Evolutionary conservation across 2,329 filamentous ascomycete species (phyloP).

Genomic region (Exophiala sp.): DNA sequence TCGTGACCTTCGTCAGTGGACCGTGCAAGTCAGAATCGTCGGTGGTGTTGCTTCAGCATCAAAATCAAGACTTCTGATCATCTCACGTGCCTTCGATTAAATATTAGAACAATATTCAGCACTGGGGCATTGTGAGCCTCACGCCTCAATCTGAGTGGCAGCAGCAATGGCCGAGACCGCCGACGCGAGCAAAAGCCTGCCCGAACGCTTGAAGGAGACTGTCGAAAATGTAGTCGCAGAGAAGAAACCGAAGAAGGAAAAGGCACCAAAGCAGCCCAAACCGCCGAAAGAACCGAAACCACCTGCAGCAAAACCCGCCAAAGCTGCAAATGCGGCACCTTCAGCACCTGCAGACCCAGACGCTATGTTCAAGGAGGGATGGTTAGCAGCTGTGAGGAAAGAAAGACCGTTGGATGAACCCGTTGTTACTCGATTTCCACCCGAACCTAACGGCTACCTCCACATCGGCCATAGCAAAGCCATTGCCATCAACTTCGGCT

Average conservation of each 20-base stretch:
- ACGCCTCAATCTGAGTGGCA: neutral
- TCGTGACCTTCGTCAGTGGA: no score
- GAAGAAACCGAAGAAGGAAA: slow-evolving; percentile 36
- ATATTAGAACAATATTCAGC: neutral
- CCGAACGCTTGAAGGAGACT: slow-evolving; percentile 37
- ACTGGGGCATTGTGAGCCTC: no score
- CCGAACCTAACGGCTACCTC: slow-evolving; percentile 88
- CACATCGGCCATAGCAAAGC: slow-evolving; percentile 95
- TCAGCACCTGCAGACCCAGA: slow-evolving; percentile 45
- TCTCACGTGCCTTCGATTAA: slow-evolving; percentile 7
- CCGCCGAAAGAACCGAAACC: slow-evolving; percentile 32
- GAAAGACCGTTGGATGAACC: slow-evolving; percentile 57
- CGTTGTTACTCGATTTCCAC: slow-evolving; percentile 69
- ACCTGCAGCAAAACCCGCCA: slow-evolving; percentile 28
- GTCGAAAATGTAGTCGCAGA: slow-evolving; percentile 30
- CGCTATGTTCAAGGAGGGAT: slow-evolving; percentile 76
- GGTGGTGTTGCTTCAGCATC: no score
- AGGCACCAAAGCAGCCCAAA: slow-evolving; percentile 41
- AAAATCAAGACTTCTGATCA: neutral
- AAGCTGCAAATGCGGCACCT: slow-evolving; percentile 31
- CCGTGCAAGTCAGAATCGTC: no score
- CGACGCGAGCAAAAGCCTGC: slow-evolving; percentile 19
- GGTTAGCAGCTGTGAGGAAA: slow-evolving; percentile 68
- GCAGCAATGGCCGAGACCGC: slow-evolving; percentile 22
- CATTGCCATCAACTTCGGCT: slow-evolving; percentile 94